Evolutionary conservation across 1,139 yeast genomes (phyloP), one percentile per base, ranked within the genome.

Genomic region (Pichia sp.): DNA sequence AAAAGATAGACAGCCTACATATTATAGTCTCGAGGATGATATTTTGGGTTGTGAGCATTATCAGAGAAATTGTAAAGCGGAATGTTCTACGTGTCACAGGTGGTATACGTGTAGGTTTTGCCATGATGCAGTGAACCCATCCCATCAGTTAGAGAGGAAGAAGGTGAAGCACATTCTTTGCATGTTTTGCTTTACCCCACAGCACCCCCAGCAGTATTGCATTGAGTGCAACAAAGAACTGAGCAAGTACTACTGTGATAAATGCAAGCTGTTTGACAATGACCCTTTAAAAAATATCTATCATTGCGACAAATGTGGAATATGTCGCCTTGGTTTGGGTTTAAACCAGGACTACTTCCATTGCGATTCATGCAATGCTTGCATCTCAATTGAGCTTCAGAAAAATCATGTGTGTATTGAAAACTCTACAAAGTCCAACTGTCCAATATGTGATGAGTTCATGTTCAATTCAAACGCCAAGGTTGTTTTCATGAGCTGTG

Each of bases 361-460:
- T 68, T 90, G 97, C 71, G 81, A 85, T 62, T 83, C 84, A n/a
- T 92, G 98, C 70, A 88, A 89, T 64, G 92, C 90, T 10, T 92
- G 98, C 69, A 78, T 92, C 63, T 84, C 93, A 41, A 85, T 90
- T 51, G 92, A 86, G 61, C 75, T 92, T 58, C 82, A 81, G 61
- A 82, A 85, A 61, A 81, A 84, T 60, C 98, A 90, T 71, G 81
- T 80, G 62, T 90, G 97, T 71, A 84, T 90, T 56, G 89, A 87
- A 64, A 85, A 90, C 62, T 84, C 95, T 5, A 90, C 97, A 1
- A 95, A 87, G 67, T 87, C 96, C 57, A 85, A 90, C 68, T 92
- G 98, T 69, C 96, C 97, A 1, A 89, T 92, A 41, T 92, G 98
- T 71, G 90, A 87, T 57, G 97, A 90, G 63, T 90, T 85, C 68